These are phyloP conservation scores for Globisporangium nodosum DNA, from an alignment of 352 stramenopile genomes.

Conservation along the genomic window DNA sequence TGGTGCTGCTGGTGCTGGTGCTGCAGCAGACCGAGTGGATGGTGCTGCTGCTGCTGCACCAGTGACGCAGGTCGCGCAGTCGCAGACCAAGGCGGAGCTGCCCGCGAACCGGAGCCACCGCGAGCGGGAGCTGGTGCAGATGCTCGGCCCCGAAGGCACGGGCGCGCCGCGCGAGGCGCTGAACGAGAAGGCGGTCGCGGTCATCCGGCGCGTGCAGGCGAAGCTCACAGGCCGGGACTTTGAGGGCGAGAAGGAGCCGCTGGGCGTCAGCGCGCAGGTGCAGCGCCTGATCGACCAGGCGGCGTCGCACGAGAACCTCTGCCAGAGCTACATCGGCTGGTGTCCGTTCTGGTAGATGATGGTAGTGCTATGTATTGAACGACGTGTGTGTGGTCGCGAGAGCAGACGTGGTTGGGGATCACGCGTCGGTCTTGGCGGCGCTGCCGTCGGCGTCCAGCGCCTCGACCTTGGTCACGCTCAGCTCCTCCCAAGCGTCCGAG, in stretches of 20 bases:
- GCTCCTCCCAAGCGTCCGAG: slow-evolving; percentile 74
- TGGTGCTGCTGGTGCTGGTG: too few relatives aligned
- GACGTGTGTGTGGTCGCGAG: neutral
- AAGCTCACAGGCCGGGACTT: slow-evolving; percentile 99
- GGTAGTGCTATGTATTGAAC: neutral
- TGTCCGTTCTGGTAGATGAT: slow-evolving; percentile 81
- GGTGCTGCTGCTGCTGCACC: slow-evolving; percentile 3
- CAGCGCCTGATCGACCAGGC: slow-evolving; percentile 98
- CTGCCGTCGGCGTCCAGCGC: slow-evolving; percentile 19
- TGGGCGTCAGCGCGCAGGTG: slow-evolving; percentile 84
- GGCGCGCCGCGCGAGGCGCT: slow-evolving; percentile 82
- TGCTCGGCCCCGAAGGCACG: slow-evolving; percentile 74
- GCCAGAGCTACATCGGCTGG: slow-evolving; percentile 99
- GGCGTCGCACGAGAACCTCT: slow-evolving; percentile 98
- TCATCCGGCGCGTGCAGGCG: slow-evolving; percentile 97
- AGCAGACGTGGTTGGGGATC: neutral
- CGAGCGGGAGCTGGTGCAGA: slow-evolving; percentile 74
- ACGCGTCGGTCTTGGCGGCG: slow-evolving; percentile 21
- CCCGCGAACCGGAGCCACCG: slow-evolving; percentile 75
- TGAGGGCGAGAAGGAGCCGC: slow-evolving; percentile 60
- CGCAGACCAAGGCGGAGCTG: slow-evolving; percentile 50
- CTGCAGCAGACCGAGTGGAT: neutral
- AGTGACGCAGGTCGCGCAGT: slow-evolving; percentile 30
- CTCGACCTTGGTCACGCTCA: slow-evolving; percentile 66
- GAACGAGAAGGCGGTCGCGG: slow-evolving; percentile 95